phyloP scores from a whole-genome alignment of 257 asterid genomes.

The Misopates orontium region DNA sequence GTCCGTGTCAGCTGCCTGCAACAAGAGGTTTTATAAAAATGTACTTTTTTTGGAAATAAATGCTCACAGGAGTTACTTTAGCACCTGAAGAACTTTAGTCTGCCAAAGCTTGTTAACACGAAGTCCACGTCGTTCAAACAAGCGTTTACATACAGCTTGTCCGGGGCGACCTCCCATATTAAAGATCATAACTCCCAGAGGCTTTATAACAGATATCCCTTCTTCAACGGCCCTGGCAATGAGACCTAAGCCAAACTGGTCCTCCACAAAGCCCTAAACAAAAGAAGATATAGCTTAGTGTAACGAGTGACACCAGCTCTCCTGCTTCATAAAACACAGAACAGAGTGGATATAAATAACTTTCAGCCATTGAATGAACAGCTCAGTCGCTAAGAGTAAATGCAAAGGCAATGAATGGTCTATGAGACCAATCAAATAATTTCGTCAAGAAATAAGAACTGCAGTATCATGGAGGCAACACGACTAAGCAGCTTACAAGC shows the following conservation, averaged over 20 bases:
- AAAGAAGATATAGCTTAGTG: constrained; percentile 12
- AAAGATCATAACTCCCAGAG: constrained; percentile 95
- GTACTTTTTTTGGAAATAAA: constrained; percentile 18
- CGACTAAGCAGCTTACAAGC: background rate
- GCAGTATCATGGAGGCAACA: background rate
- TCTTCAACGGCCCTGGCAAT: constrained; percentile 99
- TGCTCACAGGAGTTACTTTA: constrained; percentile 11
- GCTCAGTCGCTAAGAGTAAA: constrained; percentile 9
- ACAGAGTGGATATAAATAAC: constrained; percentile 21
- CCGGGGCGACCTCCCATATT: constrained; percentile 99
- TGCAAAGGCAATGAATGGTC: background rate
- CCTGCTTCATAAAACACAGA: constrained; percentile 9
- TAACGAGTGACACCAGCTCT: constrained; percentile 18
- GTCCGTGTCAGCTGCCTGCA: constrained; percentile 99
- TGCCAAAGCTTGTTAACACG: constrained; percentile 93
- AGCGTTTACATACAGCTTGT: constrained; percentile 92
- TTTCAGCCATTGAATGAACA: constrained; percentile 23
- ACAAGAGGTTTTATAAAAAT: constrained; percentile 33
- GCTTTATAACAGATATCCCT: constrained; percentile 95
- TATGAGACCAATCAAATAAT: background rate
- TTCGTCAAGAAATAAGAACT: background rate
- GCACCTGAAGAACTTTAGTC: constrained; percentile 96
- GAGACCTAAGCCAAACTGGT: constrained; percentile 97
- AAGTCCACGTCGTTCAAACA: constrained; percentile 97
- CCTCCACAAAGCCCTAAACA: constrained; percentile 94